Conservation (phyloP, 768 basidiomycete genomes). For the Leucocoprinus leucothites region DNA sequence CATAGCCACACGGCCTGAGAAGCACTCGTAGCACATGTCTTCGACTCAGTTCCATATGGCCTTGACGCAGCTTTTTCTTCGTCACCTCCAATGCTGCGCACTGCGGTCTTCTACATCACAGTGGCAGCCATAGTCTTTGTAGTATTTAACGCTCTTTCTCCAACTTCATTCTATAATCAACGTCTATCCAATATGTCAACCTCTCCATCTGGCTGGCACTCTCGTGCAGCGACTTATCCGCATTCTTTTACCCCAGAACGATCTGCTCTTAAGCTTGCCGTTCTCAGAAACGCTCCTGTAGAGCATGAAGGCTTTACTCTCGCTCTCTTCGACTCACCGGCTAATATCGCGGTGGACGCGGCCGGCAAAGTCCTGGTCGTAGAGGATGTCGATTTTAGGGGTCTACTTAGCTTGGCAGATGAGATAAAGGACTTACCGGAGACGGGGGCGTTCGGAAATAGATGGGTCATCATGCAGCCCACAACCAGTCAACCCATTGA, state of each 20-base stretch:
- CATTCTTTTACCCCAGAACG: slow-evolving; percentile 23
- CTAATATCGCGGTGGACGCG: slow-evolving; percentile 26
- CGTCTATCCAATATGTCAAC: slow-evolving; percentile 16
- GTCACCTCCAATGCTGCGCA: neutral
- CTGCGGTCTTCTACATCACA: neutral
- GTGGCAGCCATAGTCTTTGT: neutral
- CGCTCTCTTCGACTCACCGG: slow-evolving; percentile 26
- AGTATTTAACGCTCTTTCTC: neutral
- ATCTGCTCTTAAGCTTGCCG: slow-evolving; percentile 24
- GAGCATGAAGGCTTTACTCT: slow-evolving; percentile 34
- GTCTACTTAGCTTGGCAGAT: slow-evolving; percentile 23
- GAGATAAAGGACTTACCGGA: slow-evolving; percentile 21
- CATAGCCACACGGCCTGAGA: no score
- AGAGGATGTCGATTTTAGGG: slow-evolving; percentile 22
- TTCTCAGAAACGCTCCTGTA: slow-evolving; percentile 30
- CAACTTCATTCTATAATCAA: neutral
- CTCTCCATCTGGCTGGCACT: slow-evolving; percentile 26
- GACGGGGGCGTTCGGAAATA: slow-evolving; percentile 29
- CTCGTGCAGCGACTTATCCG: slow-evolving; percentile 24
- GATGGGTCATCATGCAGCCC: slow-evolving; percentile 29
- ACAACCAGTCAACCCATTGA: slow-evolving; percentile 33
- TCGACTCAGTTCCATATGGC: neutral
- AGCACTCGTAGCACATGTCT: no score
- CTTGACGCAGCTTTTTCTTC: neutral
- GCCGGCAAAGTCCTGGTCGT: slow-evolving; percentile 26